Evolutionary conservation across 2,329 filamentous ascomycete genomes (phyloP).

Genomic region (Colletotrichum sp.): DNA sequence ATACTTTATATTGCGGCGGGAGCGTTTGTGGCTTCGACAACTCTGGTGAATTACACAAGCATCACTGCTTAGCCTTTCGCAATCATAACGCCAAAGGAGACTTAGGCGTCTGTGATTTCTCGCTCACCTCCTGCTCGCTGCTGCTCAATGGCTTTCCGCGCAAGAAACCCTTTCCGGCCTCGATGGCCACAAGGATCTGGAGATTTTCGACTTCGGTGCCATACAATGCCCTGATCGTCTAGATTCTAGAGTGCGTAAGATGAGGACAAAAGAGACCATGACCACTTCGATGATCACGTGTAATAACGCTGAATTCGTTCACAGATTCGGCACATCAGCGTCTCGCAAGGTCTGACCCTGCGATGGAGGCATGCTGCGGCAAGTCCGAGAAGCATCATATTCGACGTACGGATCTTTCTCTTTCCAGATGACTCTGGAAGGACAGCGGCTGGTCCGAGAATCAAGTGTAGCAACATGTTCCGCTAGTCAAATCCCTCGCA

Average conservation of each 20-base stretch:
- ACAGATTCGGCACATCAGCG: fast-evolving
- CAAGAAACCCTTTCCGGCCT: constrained; percentile 57
- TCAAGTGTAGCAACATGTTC: not conserved
- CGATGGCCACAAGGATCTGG: constrained; percentile 60
- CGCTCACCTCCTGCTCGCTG: constrained; percentile 57
- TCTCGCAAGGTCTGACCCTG: not conserved
- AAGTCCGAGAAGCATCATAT: not conserved
- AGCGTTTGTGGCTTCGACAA: constrained; percentile 59
- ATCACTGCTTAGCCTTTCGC: not conserved
- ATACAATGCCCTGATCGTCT: constrained; percentile 44
- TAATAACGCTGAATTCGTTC: not conserved
- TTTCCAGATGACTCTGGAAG: not conserved
- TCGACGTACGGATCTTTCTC: not conserved
- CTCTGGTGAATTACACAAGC: constrained; percentile 55
- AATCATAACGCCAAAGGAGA: not conserved
- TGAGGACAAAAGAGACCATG: not conserved
- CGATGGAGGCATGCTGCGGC: not conserved
- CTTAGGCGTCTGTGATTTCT: constrained; percentile 22
- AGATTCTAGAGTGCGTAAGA: not conserved
- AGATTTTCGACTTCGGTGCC: constrained; percentile 61
- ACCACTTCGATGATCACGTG: not conserved
- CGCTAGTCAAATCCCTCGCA: not conserved
- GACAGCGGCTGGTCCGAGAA: not conserved
- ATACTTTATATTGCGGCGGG: constrained; percentile 66
- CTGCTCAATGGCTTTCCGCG: constrained; percentile 66